Percentiles rank a stretch among this genome's conserved stretches.
These are phyloP conservation scores for Colletotrichum spinosum DNA, from an alignment of 2,329 filamentous ascomycete species.

Conservation along the genomic window DNA sequence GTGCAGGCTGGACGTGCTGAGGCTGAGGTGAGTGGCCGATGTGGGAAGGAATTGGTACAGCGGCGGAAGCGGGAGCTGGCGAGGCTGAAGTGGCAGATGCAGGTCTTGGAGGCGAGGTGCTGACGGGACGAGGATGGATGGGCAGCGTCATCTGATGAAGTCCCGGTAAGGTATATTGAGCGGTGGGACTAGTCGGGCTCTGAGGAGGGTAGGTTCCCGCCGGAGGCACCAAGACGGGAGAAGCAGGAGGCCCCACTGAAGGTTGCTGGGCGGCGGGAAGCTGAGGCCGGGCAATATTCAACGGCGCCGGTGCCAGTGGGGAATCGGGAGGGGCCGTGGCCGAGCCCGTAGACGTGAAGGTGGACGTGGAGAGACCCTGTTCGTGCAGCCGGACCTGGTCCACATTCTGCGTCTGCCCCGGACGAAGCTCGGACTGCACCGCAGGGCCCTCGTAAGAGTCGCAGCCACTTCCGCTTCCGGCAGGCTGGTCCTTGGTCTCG, in stretches of 20 bases:
- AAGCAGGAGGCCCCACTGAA: not conserved
- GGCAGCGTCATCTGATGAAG: slow-evolving; percentile 12
- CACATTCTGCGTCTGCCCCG: not conserved
- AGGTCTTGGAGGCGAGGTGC: slow-evolving; percentile 1
- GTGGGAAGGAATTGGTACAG: not conserved
- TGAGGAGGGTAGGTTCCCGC: slow-evolving; percentile 6
- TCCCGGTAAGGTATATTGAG: not conserved
- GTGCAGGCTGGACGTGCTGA: not conserved
- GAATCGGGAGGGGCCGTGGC: not conserved
- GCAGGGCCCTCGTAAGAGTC: not conserved
- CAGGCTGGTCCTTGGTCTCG: not conserved
- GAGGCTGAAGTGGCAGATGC: not conserved
- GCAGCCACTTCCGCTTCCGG: not conserved
- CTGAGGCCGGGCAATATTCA: slow-evolving; percentile 19
- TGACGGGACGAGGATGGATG: slow-evolving; percentile 3
- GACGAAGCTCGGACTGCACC: not conserved
- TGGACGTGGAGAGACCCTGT: not conserved
- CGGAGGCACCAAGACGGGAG: not conserved
- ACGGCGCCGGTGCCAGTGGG: slow-evolving; percentile 24
- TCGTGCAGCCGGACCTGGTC: not conserved
- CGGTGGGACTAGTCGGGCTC: slow-evolving; percentile 11
- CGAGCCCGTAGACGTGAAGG: too few species aligned
- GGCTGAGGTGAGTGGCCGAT: slow-evolving; percentile 4
- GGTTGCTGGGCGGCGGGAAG: not conserved
- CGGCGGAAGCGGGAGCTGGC: not conserved